Evolutionary conservation across 2,329 filamentous ascomycete genomes (phyloP), one percentile per base, ranked within the genome.

Genomic region (Xylaria sp.): DNA sequence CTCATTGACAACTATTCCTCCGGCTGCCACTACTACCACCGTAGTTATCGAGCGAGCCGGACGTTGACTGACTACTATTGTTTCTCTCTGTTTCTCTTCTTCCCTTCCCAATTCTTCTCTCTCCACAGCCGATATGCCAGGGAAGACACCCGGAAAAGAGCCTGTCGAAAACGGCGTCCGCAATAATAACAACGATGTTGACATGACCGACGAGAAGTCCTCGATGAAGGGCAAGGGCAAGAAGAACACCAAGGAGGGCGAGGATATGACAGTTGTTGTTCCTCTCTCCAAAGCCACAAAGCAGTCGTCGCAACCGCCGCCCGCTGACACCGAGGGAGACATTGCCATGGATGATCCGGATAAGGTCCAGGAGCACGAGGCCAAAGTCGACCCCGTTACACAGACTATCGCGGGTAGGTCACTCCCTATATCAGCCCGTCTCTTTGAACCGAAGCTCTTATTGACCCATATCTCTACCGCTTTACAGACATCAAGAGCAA

Each of bases 401-500:
- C 88, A 90, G 80, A 82, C 89, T 71, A 83, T 90, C 77, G 81
- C 85, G 83, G 89, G 89, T 91, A 76, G 56, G 68, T 55, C 23
- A 18, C n/a, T 5, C 13, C 34, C 50, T 9, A 41, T 48, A 10
- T 28, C 23, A 28, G n/a, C n/a, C 28, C 15, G 8, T 41, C 23
- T 52, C 25, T 25, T 25, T 12, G 28, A 9, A 13, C 44, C 51
- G 54, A 23, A 50, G 31, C 2, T 41, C n/a, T 51, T 64, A 58
- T 34, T 71, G 31, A 70, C 63, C 28, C 48, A 44, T 44, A 9
- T 28, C 34, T 39, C 34, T 39, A 44, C 37, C 72, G 31, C 28
- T 59, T 69, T 66, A 48, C 79, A 98, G 96, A 98, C 82, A 97
- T 99, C 84, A 96, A 94, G 84, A 91, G 89, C 86, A 98, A 97